A percentile compares a stretch with the other conserved stretches of the same genome.
Evolutionary conservation across 176 grass and related monocot genomes (phyloP).

Genomic region (Canna indica): DNA sequence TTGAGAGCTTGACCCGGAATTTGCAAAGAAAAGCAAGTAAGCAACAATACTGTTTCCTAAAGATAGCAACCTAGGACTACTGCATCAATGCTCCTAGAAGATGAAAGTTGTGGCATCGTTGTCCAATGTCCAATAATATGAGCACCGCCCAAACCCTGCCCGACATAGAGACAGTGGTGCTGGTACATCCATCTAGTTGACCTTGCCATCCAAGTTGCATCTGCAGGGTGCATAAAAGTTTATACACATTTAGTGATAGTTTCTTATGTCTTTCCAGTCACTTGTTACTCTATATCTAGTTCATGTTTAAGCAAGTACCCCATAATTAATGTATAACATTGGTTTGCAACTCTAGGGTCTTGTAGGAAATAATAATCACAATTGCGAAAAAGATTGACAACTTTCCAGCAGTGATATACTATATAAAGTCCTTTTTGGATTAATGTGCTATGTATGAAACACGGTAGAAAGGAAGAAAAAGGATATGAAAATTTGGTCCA

Average conservation of each 20-base stretch:
- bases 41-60: not conserved
- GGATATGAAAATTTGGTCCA: too few species aligned
- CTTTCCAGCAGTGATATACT: too few species aligned
- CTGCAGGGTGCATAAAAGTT: not conserved
- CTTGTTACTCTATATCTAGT: not conserved
- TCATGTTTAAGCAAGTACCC: not conserved
- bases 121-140: not conserved
- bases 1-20: too few species aligned
- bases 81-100: not conserved
- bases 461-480: too few species aligned
- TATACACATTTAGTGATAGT: not conserved
- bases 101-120: not conserved
- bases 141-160: not conserved
- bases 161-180: not conserved
- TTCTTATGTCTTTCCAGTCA: not conserved
- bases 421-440: too few species aligned
- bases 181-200: not conserved
- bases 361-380: too few species aligned
- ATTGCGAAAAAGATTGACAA: too few species aligned
- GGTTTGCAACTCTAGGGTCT: too few species aligned
- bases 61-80: not conserved
- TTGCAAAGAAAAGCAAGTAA: too few species aligned
- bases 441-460: too few species aligned
- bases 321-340: too few species aligned
- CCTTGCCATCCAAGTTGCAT: not conserved